These are phyloP conservation scores for Naganishia vishniacii DNA, from an alignment of 768 basidiomycete species.

Conservation along the genomic window DNA sequence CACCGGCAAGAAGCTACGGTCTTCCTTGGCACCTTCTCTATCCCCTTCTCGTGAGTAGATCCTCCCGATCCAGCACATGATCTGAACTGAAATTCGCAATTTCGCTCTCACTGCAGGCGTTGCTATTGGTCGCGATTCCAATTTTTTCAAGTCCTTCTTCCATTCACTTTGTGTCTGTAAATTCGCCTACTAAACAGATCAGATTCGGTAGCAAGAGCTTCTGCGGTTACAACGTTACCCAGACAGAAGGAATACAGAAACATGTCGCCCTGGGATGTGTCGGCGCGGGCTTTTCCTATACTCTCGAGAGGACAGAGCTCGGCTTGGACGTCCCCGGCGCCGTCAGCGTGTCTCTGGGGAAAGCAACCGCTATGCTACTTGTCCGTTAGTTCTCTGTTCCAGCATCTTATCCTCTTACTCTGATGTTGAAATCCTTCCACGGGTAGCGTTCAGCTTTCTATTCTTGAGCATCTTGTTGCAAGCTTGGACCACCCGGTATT, in stretches of 20 bases:
- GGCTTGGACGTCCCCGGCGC: constrained; percentile 20
- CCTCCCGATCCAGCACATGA: no score
- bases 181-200: constrained; percentile 17
- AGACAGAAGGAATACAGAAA: constrained; percentile 5
- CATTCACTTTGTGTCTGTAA: constrained; percentile 14
- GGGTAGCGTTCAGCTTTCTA: constrained; percentile 22
- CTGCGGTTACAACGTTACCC: constrained; percentile 25
- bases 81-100: no score
- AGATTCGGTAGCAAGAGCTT: constrained; percentile 23
- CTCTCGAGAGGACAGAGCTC: constrained; percentile 7
- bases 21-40: constrained; percentile 27
- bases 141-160: constrained; percentile 11
- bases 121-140: constrained; percentile 20
- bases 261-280: constrained; percentile 22
- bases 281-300: constrained; percentile 18
- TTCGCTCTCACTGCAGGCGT: neutral
- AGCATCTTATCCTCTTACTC: neutral
- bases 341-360: constrained; percentile 19
- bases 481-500: constrained; percentile 21
- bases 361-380: constrained; percentile 22
- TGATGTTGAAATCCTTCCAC: neutral
- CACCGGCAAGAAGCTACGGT: constrained; percentile 19
- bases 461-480: constrained; percentile 14
- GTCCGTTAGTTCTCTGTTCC: constrained; percentile 11
- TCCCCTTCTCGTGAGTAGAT: constrained; percentile 11